These are phyloP conservation scores for Salix caprea DNA, from an alignment of 345 rosid species.

Conservation along the genomic window DNA sequence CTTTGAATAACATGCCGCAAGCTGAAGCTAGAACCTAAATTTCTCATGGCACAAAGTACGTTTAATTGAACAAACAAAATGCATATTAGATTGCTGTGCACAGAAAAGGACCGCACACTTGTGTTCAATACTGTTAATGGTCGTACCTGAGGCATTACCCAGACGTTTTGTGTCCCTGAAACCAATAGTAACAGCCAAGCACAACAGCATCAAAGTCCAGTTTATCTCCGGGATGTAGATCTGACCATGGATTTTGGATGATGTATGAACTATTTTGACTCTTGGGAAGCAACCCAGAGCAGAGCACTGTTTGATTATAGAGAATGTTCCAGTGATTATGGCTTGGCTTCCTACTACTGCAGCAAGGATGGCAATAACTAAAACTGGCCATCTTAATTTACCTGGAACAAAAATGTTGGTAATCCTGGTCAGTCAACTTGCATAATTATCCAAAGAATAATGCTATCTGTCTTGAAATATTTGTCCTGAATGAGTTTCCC, in stretches of 20 bases:
- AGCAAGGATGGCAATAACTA: constrained; percentile 84
- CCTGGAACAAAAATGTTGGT: constrained; percentile 37
- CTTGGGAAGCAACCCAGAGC: constrained; percentile 81
- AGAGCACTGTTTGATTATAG: constrained; percentile 85
- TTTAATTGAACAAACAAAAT: background rate
- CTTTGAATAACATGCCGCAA: background rate
- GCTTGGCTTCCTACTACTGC: constrained; percentile 97
- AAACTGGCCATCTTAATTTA: constrained; percentile 80
- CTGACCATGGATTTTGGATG: constrained; percentile 87
- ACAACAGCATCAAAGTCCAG: constrained; percentile 80
- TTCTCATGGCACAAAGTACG: background rate
- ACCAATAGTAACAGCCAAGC: constrained; percentile 89
- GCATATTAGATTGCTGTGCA: background rate
- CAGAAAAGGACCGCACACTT: background rate
- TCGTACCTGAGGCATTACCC: constrained; percentile 91
- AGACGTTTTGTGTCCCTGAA: constrained; percentile 71
- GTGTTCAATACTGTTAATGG: background rate
- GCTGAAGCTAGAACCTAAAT: background rate
- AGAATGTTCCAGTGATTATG: constrained; percentile 86
- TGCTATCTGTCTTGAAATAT: background rate
- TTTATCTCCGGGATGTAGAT: constrained; percentile 93
- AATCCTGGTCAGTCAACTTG: constrained; percentile 11
- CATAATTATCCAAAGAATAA: background rate
- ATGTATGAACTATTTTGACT: constrained; percentile 87
- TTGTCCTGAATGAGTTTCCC: background rate